Percentiles rank a stretch among this genome's conserved stretches.
phyloP scores from a whole-genome alignment of 176 grass and related monocot species.

The Musa beccarii region DNA sequence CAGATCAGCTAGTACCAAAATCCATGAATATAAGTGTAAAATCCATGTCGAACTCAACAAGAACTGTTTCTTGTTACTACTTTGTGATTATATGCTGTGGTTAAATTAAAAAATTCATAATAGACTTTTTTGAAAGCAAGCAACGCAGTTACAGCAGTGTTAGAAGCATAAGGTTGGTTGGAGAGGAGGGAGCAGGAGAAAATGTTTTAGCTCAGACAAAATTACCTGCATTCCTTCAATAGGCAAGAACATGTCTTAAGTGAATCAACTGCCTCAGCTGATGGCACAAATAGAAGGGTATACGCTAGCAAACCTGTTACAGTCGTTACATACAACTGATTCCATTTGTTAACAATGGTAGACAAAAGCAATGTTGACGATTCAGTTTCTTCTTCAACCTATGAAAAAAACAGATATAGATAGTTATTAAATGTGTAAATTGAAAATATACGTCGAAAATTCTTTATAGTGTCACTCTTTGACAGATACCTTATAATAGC shows the following conservation, averaged over 20 bases:
- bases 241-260: constrained; percentile 95
- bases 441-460: background rate
- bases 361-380: constrained; percentile 25
- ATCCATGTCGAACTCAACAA: no score
- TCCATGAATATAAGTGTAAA: no score
- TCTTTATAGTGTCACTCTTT: background rate
- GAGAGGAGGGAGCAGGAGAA: background rate
- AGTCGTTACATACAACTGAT: constrained; percentile 37
- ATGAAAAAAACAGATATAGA: background rate
- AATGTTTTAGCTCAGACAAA: constrained; percentile 6
- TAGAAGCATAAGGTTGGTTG: no score
- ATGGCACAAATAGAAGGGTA: constrained; percentile 50
- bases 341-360: constrained; percentile 29
- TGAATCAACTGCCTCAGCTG: constrained; percentile 62
- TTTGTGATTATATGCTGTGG: no score
- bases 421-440: background rate
- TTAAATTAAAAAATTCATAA: no score
- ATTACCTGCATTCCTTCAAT: constrained; percentile 94
- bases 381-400: constrained; percentile 26
- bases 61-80: no score
- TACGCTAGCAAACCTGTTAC: constrained; percentile 55
- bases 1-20: no score
- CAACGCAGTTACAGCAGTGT: background rate
- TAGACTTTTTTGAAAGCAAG: background rate
- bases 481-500: constrained; percentile 1